Conservation (phyloP, 2,329 filamentous ascomycete genomes). For the Xylariaceae sp. region DNA sequence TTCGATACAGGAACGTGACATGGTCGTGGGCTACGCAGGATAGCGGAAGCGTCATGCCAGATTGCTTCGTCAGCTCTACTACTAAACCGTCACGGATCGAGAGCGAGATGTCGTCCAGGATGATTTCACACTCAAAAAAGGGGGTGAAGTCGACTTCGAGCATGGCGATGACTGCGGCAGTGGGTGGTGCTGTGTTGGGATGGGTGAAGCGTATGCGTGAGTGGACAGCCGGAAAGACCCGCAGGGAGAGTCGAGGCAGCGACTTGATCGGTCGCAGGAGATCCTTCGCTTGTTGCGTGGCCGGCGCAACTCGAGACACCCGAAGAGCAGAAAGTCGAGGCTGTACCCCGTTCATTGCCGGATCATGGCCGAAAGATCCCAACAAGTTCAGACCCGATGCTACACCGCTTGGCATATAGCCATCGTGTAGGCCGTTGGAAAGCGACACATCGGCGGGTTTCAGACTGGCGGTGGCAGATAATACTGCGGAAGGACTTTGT, state of each 20-base stretch:
- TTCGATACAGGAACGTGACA: slow-evolving; percentile 65
- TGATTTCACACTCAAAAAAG: slow-evolving; percentile 59
- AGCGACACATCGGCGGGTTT: slow-evolving; percentile 41
- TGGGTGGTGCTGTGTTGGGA: slow-evolving; percentile 50
- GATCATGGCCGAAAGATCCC: slow-evolving; percentile 62
- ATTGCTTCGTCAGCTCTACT: slow-evolving; percentile 46
- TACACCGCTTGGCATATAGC: slow-evolving; percentile 62
- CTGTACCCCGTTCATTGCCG: slow-evolving; percentile 50
- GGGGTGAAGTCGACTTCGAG: slow-evolving; percentile 68
- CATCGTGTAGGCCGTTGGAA: slow-evolving; percentile 37
- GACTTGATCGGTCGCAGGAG: slow-evolving; percentile 56
- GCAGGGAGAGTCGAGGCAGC: slow-evolving; percentile 54
- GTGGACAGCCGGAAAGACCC: slow-evolving; percentile 62
- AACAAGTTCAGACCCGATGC: slow-evolving; percentile 71
- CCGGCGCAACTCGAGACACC: slow-evolving; percentile 66
- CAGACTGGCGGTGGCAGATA: slow-evolving; percentile 54
- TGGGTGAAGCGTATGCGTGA: slow-evolving; percentile 66
- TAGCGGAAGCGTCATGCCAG: slow-evolving; percentile 47
- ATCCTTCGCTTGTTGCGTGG: slow-evolving; percentile 52
- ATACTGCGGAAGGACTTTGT: slow-evolving; percentile 58
- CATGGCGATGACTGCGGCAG: slow-evolving; percentile 57
- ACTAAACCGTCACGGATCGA: slow-evolving; percentile 50
- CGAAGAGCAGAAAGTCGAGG: slow-evolving; percentile 66
- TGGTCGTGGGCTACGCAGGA: slow-evolving; percentile 65
- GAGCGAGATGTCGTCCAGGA: slow-evolving; percentile 52